Conservation (phyloP, 2,329 filamentous ascomycete genomes). For the Fusarium praegraminearum region DNA sequence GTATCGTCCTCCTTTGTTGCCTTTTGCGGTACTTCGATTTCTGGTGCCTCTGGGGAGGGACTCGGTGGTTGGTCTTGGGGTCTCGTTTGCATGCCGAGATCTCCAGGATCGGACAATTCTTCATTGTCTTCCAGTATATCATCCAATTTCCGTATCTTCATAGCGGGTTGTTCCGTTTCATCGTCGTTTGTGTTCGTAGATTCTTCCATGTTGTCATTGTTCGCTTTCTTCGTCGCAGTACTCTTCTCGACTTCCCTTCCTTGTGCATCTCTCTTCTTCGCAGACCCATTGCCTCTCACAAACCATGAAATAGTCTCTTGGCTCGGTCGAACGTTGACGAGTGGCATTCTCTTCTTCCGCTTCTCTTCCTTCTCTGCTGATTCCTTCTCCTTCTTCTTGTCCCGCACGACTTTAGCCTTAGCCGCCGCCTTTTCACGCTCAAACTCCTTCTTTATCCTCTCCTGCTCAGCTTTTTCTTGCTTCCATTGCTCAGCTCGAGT, state of each 20-base stretch:
- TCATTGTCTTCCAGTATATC: slow-evolving; percentile 31
- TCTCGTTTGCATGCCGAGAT: neutral
- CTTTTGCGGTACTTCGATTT: neutral
- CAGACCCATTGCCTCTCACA: slow-evolving; percentile 53
- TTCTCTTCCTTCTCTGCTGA: slow-evolving; percentile 62
- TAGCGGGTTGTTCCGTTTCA: neutral
- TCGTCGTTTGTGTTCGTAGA: neutral
- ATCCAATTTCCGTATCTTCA: slow-evolving; percentile 22
- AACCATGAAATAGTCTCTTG: slow-evolving; percentile 70
- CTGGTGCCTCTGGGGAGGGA: neutral
- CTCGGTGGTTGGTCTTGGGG: neutral
- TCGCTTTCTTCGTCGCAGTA: slow-evolving; percentile 7
- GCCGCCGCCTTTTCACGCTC: slow-evolving; percentile 62
- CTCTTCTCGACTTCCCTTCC: slow-evolving; percentile 35
- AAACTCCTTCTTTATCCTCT: slow-evolving; percentile 65
- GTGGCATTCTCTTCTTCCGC: slow-evolving; percentile 64
- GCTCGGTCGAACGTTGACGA: slow-evolving; percentile 66
- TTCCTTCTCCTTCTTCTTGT: slow-evolving; percentile 68
- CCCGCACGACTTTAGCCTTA: slow-evolving; percentile 63
- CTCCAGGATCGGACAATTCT: slow-evolving; percentile 3
- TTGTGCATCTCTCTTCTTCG: slow-evolving; percentile 48
- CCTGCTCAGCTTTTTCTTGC: slow-evolving; percentile 63
- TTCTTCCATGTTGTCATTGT: neutral
- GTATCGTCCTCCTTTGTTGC: neutral
- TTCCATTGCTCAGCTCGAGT: slow-evolving; percentile 55